A percentile compares a stretch with the other conserved stretches of the same genome.
phyloP scores from a whole-genome alignment of 805 yeast genomes.

The Wickerhamiella hasegawae region DNA sequence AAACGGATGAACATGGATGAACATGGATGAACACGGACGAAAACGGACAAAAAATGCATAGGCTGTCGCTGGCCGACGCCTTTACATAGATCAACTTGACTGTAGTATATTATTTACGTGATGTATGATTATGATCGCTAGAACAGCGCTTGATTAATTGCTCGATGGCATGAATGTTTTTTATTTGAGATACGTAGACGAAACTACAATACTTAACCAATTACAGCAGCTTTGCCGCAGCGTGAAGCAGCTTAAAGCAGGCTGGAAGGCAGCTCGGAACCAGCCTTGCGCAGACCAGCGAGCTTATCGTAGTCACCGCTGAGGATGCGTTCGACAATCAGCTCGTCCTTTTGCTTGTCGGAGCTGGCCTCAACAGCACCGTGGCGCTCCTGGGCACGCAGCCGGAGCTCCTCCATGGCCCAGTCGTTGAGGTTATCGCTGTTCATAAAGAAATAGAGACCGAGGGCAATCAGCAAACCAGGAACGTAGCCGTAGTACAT shows the following conservation, averaged over 20 bases:
- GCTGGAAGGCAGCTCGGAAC: constrained; percentile 21
- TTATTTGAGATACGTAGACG: too few species aligned
- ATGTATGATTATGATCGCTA: too few species aligned
- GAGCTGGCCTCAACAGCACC: constrained; percentile 27
- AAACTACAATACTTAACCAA: too few species aligned
- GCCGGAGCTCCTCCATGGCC: constrained; percentile 70
- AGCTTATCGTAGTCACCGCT: constrained; percentile 67
- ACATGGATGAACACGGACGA: too few species aligned
- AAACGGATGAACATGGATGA: too few species aligned
- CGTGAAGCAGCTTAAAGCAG: constrained; percentile 19
- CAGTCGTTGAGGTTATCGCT: constrained; percentile 46
- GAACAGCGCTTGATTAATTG: too few species aligned
- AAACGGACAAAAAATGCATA: too few species aligned
- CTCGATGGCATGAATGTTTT: too few species aligned
- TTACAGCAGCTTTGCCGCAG: too few species aligned
- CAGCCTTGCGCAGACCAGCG: constrained; percentile 24
- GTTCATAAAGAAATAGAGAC: constrained; percentile 33
- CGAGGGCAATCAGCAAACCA: constrained; percentile 40
- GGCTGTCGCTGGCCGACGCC: too few species aligned
- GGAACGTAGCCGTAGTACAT: constrained; percentile 64
- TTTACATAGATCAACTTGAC: too few species aligned
- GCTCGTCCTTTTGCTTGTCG: constrained; percentile 51
- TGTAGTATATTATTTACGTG: too few species aligned
- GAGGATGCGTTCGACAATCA: constrained; percentile 65
- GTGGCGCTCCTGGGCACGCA: constrained; percentile 56